Evolutionary conservation across 768 basidiomycete species (phyloP), one percentile per base, ranked within the genome.

Genomic region (Lentinula lateritia): DNA sequence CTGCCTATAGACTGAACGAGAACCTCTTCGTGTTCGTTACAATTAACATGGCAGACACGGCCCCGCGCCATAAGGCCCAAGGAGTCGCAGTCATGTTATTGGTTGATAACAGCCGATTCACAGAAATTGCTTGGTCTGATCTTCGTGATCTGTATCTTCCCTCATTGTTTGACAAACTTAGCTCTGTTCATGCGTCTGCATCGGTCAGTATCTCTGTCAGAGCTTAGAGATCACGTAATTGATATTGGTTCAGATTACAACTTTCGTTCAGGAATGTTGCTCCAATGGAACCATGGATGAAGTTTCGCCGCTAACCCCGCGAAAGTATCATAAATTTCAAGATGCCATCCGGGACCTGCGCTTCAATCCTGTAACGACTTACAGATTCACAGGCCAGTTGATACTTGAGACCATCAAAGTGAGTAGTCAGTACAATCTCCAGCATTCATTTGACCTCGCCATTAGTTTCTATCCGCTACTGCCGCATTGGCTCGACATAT

Each of bases 401-500:
- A 50, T 59, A 35, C 23, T 50, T 5, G 23, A 41, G 39, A 18
- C 45, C 12, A 18, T 60, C 23, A 13, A 60, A 45, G 59, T 60
- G 12, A 38, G 50, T 42, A 23, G 13, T 18, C 38, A 16, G 28
- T 15, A 38, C 8, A 13, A 23, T 43, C 2, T 36, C 34, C 9
- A 18, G 15, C 28, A 3, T 42, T 28, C 13, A 52, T 41, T 34
- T 50, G 32, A 58, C 43, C 1, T n/a, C 5, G 18, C 13, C 50
- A 20, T 12, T 32, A 60, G 59, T 42, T 60, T 52, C 39, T 60
- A 16, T 16, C 59, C 3, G 15, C 46, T 38, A 60, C 50, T 34
- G 38, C 28, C 32, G 32, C 74, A 8, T 69, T 75, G 55, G 74
- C 73, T 48, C 74, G 78, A 4, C 84, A 87, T 68, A 74, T 86